Conservation (phyloP, 768 basidiomycete species). For the Lactarius tabidus region DNA sequence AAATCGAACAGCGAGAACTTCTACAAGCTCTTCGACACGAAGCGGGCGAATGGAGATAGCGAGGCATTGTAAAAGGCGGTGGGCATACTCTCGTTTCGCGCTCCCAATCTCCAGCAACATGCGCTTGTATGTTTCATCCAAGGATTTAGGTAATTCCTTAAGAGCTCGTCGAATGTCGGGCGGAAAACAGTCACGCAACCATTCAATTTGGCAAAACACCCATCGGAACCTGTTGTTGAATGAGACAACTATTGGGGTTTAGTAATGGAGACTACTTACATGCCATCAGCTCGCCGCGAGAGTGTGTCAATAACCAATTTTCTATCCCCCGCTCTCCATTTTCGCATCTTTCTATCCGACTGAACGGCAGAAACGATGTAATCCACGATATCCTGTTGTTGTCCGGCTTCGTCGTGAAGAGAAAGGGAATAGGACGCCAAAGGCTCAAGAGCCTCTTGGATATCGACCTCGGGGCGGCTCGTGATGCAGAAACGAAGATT, state of each 20-base stretch:
- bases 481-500: constrained; percentile 3
- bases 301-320: neutral
- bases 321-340: constrained; percentile 6
- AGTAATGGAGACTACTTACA: neutral
- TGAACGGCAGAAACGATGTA: neutral
- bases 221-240: constrained; percentile 2
- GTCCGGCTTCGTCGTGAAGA: constrained; percentile 9
- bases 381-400: neutral
- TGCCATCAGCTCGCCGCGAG: constrained; percentile 1
- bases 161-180: neutral
- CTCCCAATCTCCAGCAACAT: neutral
- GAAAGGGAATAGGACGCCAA: neutral
- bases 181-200: neutral
- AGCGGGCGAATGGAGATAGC: constrained; percentile 3
- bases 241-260: neutral
- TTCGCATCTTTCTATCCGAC: neutral
- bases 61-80: neutral
- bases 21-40: constrained; percentile 9
- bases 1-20: constrained; percentile 1
- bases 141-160: neutral
- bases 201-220: constrained; percentile 6
- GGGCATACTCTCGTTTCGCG: neutral
- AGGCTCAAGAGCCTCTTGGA: neutral
- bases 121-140: constrained; percentile 9
- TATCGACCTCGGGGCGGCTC: constrained; percentile 6